Percentiles rank a stretch among this genome's conserved stretches.
Conservation (phyloP, 108 stramenopile species). For the Schizochytrium sp. region DNA sequence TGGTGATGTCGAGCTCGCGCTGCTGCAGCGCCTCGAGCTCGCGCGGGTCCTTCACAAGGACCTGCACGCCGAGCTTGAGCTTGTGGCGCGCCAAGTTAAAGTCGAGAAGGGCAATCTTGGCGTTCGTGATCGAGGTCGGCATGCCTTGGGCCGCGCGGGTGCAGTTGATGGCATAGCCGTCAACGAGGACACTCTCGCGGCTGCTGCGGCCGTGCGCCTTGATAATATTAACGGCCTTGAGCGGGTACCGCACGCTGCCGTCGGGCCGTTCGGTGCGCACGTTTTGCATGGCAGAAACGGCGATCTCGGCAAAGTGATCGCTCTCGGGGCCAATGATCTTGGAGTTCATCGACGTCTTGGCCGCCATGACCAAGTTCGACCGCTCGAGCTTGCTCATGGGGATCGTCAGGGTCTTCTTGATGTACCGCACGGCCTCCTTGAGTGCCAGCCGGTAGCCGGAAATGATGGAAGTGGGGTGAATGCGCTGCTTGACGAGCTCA, state of each 20-base stretch:
- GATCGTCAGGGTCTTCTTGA: conserved; percentile 80
- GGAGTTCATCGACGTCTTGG: conserved; percentile 86
- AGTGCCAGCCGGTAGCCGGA: conserved; percentile 88
- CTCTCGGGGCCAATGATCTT: conserved; percentile 91
- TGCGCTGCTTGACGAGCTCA: conserved; percentile 68
- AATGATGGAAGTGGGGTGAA: conserved; percentile 97
- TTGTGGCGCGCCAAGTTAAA: conserved; percentile 97
- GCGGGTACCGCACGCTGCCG: conserved; percentile 67
- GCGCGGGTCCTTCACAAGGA: conserved; percentile 75
- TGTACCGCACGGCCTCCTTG: conserved; percentile 86
- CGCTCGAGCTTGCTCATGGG: conserved; percentile 67
- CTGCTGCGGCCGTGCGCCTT: conserved; percentile 97
- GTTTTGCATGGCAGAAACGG: conserved; percentile 86
- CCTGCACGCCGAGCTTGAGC: conserved; percentile 94
- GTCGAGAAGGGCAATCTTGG: conserved; percentile 93
- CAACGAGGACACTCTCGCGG: conserved; percentile 77
- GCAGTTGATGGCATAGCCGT: conserved; percentile 89
- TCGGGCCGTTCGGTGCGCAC: conserved; percentile 41
- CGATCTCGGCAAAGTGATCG: conserved; percentile 85
- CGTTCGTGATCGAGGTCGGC: conserved; percentile 75
- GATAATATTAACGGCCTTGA: conserved; percentile 93
- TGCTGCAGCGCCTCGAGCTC: conserved; percentile 86
- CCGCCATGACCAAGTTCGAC: conserved; percentile 84
- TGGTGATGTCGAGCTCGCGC: conserved; percentile 98
- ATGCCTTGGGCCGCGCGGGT: conserved; percentile 89